Evolutionary conservation across 257 asterid genomes (phyloP), one percentile per base, ranked within the genome.

Genomic region (Salvia splendens): DNA sequence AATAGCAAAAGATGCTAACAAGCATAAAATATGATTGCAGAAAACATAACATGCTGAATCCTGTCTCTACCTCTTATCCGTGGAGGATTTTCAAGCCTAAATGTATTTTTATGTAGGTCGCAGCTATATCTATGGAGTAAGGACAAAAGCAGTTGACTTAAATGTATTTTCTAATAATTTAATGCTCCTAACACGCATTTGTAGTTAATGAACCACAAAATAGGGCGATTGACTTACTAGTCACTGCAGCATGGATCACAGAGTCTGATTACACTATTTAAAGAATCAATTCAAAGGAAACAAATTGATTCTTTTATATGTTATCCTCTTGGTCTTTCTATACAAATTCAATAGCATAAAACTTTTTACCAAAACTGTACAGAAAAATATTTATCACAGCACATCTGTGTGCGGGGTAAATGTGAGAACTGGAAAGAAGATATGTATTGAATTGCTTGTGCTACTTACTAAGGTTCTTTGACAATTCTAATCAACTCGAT

Each of bases 131-230:
- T 24, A 24, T 24, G 30, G 30, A 24, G 30, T 24, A 2, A 24
- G 48, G 52, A 46, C 64, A 56, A 43, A 20, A 62, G 64, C 28
- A 51, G 47, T 35, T 30, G 17, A n/a, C 64, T 59, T 36, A 30
- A n/a, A n/a, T n/a, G n/a, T n/a, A 3, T 50, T 55, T 36, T 64
- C 35, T 30, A 49, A 24, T 35, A 43, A 71, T 47, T 20, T 64
- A 58, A 51, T 58, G 8, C 63, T 33, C 67, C 68, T 40, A 67
- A 24, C 40, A 41, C 36, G 47, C 12, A 33, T 45, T 41, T 35
- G 36, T 43, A 72, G 20, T 66, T 63, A 42, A 65, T 42, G 65
- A 75, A 61, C 54, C 36, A 64, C 40, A 51, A 45, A 38, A 35
- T 24, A 24, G 45, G 40, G 52, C 15, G 15, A 30, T 52, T 16